phyloP scores from a whole-genome alignment of 208 protist genomes.

The Angomonas deanei region DNA sequence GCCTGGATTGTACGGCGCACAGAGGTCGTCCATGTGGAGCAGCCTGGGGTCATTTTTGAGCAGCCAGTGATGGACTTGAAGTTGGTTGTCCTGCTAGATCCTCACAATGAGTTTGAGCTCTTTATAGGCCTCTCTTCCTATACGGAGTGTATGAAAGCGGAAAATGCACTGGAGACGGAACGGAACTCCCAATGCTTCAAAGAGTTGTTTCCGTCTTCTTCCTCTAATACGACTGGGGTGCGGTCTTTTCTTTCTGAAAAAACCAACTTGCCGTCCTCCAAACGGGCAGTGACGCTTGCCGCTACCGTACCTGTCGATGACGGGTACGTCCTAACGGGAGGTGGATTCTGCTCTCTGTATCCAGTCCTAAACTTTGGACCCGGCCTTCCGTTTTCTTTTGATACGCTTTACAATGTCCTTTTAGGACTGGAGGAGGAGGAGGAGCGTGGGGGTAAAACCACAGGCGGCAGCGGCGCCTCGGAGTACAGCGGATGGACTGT shows the following conservation, averaged over 20 bases:
- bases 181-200: slow-evolving; percentile 23
- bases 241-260: too few species aligned
- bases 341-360: slow-evolving; percentile 50
- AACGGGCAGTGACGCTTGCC: slow-evolving; percentile 16
- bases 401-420: slow-evolving; percentile 18
- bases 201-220: not conserved
- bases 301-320: slow-evolving; percentile 28
- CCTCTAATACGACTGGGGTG: not conserved
- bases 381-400: slow-evolving; percentile 16
- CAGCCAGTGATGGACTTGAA: slow-evolving; percentile 22
- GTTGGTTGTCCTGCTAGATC: slow-evolving; percentile 40
- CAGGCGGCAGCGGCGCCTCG: not conserved
- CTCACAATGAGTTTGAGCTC: slow-evolving; percentile 33
- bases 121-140: slow-evolving; percentile 23
- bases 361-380: slow-evolving; percentile 36
- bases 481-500: slow-evolving; percentile 50
- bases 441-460: not conserved
- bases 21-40: not conserved
- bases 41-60: not conserved
- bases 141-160: slow-evolving; percentile 19
- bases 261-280: slow-evolving; percentile 8
- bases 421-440: slow-evolving; percentile 3
- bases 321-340: slow-evolving; percentile 43
- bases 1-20: slow-evolving; percentile 42
- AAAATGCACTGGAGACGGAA: slow-evolving; percentile 29